Percentiles rank a stretch among this genome's conserved stretches.
These are phyloP conservation scores for Calonectria hawksworthii DNA, from an alignment of 2,329 filamentous ascomycete genomes.

Conservation along the genomic window DNA sequence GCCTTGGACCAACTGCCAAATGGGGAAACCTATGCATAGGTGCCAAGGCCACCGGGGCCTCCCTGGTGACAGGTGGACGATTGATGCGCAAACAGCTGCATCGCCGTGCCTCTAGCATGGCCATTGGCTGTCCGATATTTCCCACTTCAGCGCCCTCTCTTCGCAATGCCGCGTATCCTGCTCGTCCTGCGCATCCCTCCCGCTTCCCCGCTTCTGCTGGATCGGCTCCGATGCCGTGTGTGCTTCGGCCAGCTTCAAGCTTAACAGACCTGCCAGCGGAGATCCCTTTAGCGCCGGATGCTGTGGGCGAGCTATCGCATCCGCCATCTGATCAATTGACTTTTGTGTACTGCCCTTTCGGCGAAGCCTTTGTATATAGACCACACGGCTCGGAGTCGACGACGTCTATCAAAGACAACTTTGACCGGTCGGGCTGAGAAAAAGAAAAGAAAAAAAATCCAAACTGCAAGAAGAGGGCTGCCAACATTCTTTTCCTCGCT, in stretches of 20 bases:
- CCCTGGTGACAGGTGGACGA: neutral
- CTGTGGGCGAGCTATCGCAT: neutral
- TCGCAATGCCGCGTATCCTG: neutral
- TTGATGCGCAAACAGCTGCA: neutral
- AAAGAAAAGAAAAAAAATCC: neutral
- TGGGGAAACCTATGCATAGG: neutral
- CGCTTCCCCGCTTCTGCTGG: neutral
- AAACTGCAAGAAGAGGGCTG: neutral
- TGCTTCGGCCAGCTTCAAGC: slow-evolving; percentile 1
- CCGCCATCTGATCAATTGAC: neutral
- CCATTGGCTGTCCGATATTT: neutral
- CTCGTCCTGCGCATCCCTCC: neutral
- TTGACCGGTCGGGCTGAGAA: neutral
- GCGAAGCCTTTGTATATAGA: neutral
- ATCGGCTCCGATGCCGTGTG: neutral
- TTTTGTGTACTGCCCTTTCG: neutral
- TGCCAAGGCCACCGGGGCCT: neutral
- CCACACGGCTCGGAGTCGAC: neutral
- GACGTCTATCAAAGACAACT: neutral
- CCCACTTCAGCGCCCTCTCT: neutral
- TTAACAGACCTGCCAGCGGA: neutral
- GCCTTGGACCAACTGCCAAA: neutral
- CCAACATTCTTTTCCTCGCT: neutral
- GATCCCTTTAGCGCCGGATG: neutral
- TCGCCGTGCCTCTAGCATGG: neutral